Evolutionary conservation across 2,329 filamentous ascomycete species (phyloP), one percentile per base, ranked within the genome.

Genomic region (Trichocomaceae sp.): DNA sequence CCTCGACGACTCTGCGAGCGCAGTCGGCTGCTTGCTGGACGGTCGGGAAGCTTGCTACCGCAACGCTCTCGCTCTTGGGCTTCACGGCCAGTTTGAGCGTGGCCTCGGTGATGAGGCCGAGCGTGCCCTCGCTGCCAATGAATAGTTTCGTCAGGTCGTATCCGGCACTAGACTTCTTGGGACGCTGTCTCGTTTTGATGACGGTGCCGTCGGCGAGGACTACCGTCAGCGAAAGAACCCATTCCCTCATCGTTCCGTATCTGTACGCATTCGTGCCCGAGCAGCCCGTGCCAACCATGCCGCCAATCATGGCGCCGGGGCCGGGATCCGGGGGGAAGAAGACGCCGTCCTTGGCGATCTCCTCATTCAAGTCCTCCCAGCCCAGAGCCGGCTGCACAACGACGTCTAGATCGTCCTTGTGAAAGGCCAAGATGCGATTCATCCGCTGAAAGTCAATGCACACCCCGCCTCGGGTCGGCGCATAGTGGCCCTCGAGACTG

Each of bases 311-410:
- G 58, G 90, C 90, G 17, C 90, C 90, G 51, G 91, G 90, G 52
- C 90, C 91, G 17, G 90, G 90, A 69, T 96, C 90, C 0, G 90
- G 90, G 20, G 90, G 90, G 74, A 96, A 96, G 78, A 96, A 95
- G 3, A 96, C 80, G 26, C 86, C 87, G 57, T 89, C 78, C 48
- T 83, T 78, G 6, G 76, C 78, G 17, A 96, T 79, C 59, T 86
- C 78, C 64, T 93, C 88, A 66, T 96, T 96, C 39, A 96, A 76
- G 8, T 79, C 68, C 73, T 96, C 88, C 90, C 90, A 96, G 12
- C 89, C 88, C 9, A 96, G 82, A 2, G 88, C 90, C 5, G 87
- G 86, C 70, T 90, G 87, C 19, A 90, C 86, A 6, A 88, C 79
- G 13, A 87, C 85, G 68, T 90, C 87, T 57, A 90, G 74, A 65